Conservation (phyloP, 139 green algal genomes). For the Edaphochlamys debaryana region DNA sequence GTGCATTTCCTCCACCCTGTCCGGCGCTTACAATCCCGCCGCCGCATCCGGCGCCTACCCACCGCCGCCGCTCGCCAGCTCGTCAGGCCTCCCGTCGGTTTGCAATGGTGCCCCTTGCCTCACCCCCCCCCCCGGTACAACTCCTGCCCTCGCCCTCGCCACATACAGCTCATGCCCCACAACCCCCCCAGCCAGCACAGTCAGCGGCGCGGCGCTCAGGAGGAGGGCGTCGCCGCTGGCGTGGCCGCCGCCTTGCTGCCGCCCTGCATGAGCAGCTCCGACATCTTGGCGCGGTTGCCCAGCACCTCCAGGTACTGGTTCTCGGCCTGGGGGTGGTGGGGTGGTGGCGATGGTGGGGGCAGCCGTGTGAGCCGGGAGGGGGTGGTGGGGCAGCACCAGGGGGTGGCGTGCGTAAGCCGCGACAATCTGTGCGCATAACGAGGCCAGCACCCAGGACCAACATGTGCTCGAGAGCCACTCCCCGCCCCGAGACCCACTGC, state of each 20-base stretch:
- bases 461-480: background rate
- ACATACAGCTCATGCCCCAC: too few relatives aligned
- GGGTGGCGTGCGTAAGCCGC: background rate
- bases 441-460: background rate
- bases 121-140: too few relatives aligned
- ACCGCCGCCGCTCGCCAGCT: too few relatives aligned
- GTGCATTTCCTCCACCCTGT: too few relatives aligned
- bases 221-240: background rate
- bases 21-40: too few relatives aligned
- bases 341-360: background rate
- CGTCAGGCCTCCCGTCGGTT: too few relatives aligned
- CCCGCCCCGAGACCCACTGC: background rate
- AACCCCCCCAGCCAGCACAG: too few relatives aligned
- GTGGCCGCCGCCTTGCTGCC: background rate
- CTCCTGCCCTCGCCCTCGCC: too few relatives aligned
- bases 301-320: conserved; percentile 58
- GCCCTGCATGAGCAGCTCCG: conserved; percentile 29
- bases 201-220: too few relatives aligned
- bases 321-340: conserved; percentile 38
- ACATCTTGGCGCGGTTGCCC: conserved; percentile 7
- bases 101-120: too few relatives aligned
- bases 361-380: background rate
- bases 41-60: too few relatives aligned
- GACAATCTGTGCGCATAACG: background rate
- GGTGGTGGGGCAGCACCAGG: background rate